These are phyloP conservation scores for Aciculosporium take DNA, from an alignment of 2,329 filamentous ascomycete genomes.

Conservation along the genomic window DNA sequence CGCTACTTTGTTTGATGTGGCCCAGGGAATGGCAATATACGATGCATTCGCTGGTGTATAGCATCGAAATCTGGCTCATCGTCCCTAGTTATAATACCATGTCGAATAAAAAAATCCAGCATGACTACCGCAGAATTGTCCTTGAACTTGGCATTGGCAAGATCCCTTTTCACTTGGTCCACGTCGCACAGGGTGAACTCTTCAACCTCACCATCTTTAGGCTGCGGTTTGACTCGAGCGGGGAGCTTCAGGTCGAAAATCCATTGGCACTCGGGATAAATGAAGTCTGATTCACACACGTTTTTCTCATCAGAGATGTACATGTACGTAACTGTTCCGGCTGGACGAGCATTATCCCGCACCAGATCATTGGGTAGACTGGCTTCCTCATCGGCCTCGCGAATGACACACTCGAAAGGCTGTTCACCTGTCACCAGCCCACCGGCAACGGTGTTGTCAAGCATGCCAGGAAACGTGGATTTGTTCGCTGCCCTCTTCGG, in stretches of 20 bases:
- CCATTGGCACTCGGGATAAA: conserved; percentile 87
- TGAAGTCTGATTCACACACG: conserved; percentile 64
- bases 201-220: conserved; percentile 81
- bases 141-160: conserved; percentile 70
- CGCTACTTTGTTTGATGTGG: conserved; percentile 33
- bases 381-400: conserved; percentile 84
- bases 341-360: conserved; percentile 39
- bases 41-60: conserved; percentile 62
- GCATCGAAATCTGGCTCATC: conserved; percentile 68
- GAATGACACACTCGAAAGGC: conserved; percentile 67
- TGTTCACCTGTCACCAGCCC: conserved; percentile 64
- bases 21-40: conserved; percentile 67
- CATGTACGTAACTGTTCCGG: conserved; percentile 70
- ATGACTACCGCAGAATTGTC: conserved; percentile 78
- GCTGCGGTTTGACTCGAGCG: conserved; percentile 51
- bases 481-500: conserved; percentile 63
- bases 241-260: conserved; percentile 78
- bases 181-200: conserved; percentile 66
- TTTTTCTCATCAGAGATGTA: conserved; percentile 62
- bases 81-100: conserved; percentile 62
- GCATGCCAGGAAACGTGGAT: conserved; percentile 77
- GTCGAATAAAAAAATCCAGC: conserved; percentile 80
- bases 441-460: conserved; percentile 89
- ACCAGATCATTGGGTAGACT: conserved; percentile 59
- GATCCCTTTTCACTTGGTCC: conserved; percentile 55